Evolutionary conservation across 768 basidiomycete species (phyloP).

Genomic region (Sistotremastrum suecicum): DNA sequence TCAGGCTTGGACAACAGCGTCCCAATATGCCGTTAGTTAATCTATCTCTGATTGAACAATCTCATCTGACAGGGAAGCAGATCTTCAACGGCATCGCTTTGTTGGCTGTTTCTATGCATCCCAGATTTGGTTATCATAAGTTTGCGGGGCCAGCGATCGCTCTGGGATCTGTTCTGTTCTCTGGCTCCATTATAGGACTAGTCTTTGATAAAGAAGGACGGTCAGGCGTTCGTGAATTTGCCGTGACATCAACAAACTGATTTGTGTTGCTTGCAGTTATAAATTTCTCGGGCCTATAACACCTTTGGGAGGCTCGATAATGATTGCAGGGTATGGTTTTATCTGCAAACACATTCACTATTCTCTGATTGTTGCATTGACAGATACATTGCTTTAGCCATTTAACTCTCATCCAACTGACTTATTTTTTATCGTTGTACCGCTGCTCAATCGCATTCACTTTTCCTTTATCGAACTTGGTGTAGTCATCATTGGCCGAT

Average conservation of each 20-base stretch:
- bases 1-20: slow-evolving; percentile 47
- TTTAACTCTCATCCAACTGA: slow-evolving; percentile 17
- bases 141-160: slow-evolving; percentile 60
- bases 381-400: slow-evolving; percentile 40
- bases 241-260: neutral
- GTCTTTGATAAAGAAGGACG: slow-evolving; percentile 33
- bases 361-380: slow-evolving; percentile 1
- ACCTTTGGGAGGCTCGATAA: slow-evolving; percentile 45
- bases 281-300: slow-evolving; percentile 49
- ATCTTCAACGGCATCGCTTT: slow-evolving; percentile 57
- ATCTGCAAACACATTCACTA: neutral
- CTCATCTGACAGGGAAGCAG: slow-evolving; percentile 20
- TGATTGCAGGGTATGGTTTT: slow-evolving; percentile 51
- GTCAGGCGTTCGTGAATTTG: neutral
- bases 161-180: slow-evolving; percentile 43
- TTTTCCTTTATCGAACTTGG: slow-evolving; percentile 18
- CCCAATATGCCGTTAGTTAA: slow-evolving; percentile 43
- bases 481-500: slow-evolving; percentile 4
- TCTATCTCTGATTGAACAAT: neutral
- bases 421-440: too few relatives aligned
- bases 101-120: slow-evolving; percentile 48
- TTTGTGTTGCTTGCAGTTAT: slow-evolving; percentile 17
- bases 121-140: slow-evolving; percentile 38
- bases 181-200: slow-evolving; percentile 44
- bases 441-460: slow-evolving; percentile 17